These are phyloP conservation scores for Trichoderma pleuroti DNA, from an alignment of 2,329 filamentous ascomycete species.

Conservation along the genomic window DNA sequence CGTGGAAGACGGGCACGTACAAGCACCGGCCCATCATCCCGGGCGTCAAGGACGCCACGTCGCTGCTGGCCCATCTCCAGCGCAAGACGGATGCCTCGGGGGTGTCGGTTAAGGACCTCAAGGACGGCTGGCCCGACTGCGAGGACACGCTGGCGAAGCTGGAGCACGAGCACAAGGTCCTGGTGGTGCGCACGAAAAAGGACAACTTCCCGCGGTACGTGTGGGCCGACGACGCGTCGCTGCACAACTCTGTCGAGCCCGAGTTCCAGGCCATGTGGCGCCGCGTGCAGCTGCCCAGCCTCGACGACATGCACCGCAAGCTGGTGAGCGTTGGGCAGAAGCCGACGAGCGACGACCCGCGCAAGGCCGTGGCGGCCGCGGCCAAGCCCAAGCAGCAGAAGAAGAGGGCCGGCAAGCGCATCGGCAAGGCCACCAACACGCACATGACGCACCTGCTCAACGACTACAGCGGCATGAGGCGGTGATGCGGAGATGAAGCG, in stretches of 20 bases:
- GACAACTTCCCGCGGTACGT: constrained; percentile 82
- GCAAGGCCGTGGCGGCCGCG: constrained; percentile 40
- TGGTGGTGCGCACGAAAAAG: constrained; percentile 89
- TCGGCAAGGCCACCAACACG: constrained; percentile 79
- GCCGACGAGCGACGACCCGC: constrained; percentile 76
- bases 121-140: constrained; percentile 91
- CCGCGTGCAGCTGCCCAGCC: constrained; percentile 70
- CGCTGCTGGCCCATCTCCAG: constrained; percentile 78
- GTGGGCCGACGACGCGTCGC: constrained; percentile 80
- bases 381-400: constrained; percentile 69
- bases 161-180: constrained; percentile 72
- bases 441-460: constrained; percentile 82
- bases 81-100: constrained; percentile 75
- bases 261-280: constrained; percentile 85
- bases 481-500: constrained; percentile 28
- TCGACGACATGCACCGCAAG: constrained; percentile 73
- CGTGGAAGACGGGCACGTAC: constrained; percentile 69
- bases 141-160: constrained; percentile 73
- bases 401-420: constrained; percentile 61
- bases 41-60: constrained; percentile 71
- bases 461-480: constrained; percentile 57
- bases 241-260: constrained; percentile 70
- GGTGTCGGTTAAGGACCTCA: constrained; percentile 82
- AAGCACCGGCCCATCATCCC: constrained; percentile 76
- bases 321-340: constrained; percentile 76